These are phyloP conservation scores for Boletus subparvulus DNA, from an alignment of 768 basidiomycete genomes.

Conservation along the genomic window DNA sequence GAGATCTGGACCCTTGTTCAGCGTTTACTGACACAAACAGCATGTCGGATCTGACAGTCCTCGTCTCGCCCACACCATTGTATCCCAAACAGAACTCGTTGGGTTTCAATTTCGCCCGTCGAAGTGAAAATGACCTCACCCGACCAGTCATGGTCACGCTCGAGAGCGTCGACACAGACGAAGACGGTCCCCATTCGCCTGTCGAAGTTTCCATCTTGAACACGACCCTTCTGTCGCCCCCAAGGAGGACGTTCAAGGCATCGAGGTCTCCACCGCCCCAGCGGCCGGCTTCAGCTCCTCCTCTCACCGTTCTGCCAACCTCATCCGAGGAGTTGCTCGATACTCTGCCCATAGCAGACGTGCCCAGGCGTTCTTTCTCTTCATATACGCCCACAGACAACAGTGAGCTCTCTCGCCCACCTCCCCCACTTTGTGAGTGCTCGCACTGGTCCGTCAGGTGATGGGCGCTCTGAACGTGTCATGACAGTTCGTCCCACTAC, in stretches of 20 bases:
- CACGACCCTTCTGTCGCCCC: constrained; percentile 26
- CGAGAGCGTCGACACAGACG: constrained; percentile 26
- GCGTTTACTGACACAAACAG: not conserved
- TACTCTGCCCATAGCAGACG: constrained; percentile 3
- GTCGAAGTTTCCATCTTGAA: constrained; percentile 21
- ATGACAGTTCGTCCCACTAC: constrained; percentile 74
- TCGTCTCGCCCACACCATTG: constrained; percentile 31
- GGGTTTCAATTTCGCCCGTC: constrained; percentile 32
- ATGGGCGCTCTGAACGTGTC: not conserved
- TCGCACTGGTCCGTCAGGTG: not conserved
- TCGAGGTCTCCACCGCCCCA: constrained; percentile 9
- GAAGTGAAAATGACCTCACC: constrained; percentile 28
- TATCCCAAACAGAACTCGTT: constrained; percentile 23
- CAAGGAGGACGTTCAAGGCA: constrained; percentile 29
- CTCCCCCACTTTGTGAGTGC: constrained; percentile 63
- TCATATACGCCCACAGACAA: constrained; percentile 12
- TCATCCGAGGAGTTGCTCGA: not conserved
- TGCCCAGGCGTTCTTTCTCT: constrained; percentile 17
- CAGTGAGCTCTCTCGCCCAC: constrained; percentile 53
- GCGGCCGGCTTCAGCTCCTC: constrained; percentile 26
- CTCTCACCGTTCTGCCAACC: constrained; percentile 7
- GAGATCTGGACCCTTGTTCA: not conserved
- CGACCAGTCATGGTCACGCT: constrained; percentile 34
- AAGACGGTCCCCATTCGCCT: constrained; percentile 25
- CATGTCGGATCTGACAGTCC: constrained; percentile 35